Conservation (phyloP, 352 stramenopile genomes). For the Phytophthora multivora region DNA sequence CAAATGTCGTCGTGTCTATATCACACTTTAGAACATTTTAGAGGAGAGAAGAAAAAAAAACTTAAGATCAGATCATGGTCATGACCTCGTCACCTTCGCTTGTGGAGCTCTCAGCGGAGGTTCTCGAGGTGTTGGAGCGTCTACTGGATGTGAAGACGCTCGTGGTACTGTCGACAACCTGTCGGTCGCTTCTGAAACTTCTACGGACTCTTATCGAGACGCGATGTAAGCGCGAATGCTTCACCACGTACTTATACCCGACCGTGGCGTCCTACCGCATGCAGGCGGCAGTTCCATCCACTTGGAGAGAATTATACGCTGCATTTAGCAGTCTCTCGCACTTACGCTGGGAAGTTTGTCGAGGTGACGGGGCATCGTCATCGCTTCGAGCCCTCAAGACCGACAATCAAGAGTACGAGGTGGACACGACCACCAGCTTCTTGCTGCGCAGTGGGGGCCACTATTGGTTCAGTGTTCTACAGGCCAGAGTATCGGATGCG, state of each 20-base stretch:
- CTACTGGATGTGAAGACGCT: slow-evolving; percentile 47
- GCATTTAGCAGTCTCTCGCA: slow-evolving; percentile 42
- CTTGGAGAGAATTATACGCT: slow-evolving; percentile 66
- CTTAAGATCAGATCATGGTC: slow-evolving; percentile 1
- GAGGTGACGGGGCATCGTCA: slow-evolving; percentile 49
- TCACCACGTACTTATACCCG: slow-evolving; percentile 57
- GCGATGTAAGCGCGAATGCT: slow-evolving; percentile 72
- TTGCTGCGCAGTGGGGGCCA: slow-evolving; percentile 68
- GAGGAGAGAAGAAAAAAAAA: no score
- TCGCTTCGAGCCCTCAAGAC: slow-evolving; percentile 64
- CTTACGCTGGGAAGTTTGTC: slow-evolving; percentile 52
- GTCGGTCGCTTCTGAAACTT: slow-evolving; percentile 9
- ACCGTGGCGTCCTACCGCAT: slow-evolving; percentile 74
- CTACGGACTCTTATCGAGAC: slow-evolving; percentile 24
- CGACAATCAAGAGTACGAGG: slow-evolving; percentile 73
- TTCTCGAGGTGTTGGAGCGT: slow-evolving; percentile 38
- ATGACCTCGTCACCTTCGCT: slow-evolving; percentile 13
- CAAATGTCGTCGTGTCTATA: slow-evolving; percentile 2
- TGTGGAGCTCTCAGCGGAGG: slow-evolving; percentile 43
- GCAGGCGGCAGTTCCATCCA: slow-evolving; percentile 55
- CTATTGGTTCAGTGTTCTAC: slow-evolving; percentile 76
- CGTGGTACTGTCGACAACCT: slow-evolving; percentile 42
- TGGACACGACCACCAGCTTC: slow-evolving; percentile 42
- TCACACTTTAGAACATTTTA: slow-evolving; percentile 1
- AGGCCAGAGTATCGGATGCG: slow-evolving; percentile 36